phyloP scores from a whole-genome alignment of 768 basidiomycete genomes.

The Rubroboletus pulcherrimus region DNA sequence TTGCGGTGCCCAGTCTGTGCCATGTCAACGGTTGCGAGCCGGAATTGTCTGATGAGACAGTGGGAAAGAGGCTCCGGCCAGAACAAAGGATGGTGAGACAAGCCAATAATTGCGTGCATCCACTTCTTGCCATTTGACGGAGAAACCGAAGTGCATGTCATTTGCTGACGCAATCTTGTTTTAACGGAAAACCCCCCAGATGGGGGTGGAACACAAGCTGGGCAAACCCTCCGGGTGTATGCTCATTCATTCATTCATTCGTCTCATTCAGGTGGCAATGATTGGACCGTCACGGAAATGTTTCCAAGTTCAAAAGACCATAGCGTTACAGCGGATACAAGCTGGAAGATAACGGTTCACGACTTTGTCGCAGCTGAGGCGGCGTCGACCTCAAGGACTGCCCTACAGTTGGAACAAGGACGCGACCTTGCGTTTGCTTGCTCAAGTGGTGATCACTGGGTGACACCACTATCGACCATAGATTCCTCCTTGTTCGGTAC shows the following conservation, averaged over 20 bases:
- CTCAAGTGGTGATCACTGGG: conserved; percentile 17
- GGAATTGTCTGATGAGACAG: background rate
- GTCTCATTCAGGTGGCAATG: background rate
- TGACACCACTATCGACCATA: conserved; percentile 10
- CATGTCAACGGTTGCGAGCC: conserved; percentile 9
- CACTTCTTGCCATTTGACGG: background rate
- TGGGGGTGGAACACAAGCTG: background rate
- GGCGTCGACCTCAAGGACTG: background rate
- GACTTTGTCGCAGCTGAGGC: conserved; percentile 11
- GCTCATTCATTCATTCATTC: background rate
- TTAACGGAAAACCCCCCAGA: background rate
- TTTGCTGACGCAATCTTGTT: conserved; percentile 1
- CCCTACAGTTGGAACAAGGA: conserved; percentile 16
- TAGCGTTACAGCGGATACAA: background rate
- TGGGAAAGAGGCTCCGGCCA: background rate
- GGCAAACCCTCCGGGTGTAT: background rate
- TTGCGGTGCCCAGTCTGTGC: conserved; percentile 23
- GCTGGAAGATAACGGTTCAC: conserved; percentile 17
- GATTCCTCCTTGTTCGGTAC: conserved; percentile 21
- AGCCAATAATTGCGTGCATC: background rate
- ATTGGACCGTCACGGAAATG: background rate
- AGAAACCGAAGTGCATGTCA: background rate
- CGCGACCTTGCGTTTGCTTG: conserved; percentile 19
- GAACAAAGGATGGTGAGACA: background rate
- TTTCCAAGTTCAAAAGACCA: background rate